Conservation (phyloP, 78 protist genomes). For the slime mould (Dictyostelium discoideum) region DNA sequence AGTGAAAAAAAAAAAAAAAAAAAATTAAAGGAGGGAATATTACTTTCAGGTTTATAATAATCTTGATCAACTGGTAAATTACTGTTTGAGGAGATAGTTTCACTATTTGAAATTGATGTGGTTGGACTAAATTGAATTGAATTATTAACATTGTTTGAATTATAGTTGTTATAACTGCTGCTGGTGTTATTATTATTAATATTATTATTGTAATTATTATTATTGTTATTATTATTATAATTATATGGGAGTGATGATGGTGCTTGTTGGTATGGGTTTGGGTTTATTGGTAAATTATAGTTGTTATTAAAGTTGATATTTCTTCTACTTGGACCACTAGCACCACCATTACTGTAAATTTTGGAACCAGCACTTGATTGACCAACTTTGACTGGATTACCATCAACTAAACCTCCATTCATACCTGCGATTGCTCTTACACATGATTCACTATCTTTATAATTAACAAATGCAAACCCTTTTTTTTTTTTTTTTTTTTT, state of each 20-base stretch:
- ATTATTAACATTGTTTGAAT: neutral
- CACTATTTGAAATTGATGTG: neutral
- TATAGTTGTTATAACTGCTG: neutral
- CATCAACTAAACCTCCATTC: slow-evolving; percentile 31
- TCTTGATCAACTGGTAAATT: neutral
- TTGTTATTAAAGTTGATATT: neutral
- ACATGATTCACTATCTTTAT: slow-evolving; percentile 37
- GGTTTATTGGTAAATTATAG: neutral
- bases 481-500: too few species aligned
- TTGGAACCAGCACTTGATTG: slow-evolving; percentile 23
- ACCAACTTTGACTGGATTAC: slow-evolving; percentile 23
- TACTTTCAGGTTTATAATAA: slow-evolving; percentile 10
- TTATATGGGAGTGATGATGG: neutral
- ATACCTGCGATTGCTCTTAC: slow-evolving; percentile 5
- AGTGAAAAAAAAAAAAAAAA: neutral
- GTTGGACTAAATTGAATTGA: slow-evolving; percentile 9
- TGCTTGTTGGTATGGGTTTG: neutral
- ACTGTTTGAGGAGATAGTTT: neutral
- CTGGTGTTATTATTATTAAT: neutral
- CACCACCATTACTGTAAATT: neutral
- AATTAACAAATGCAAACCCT: slow-evolving; percentile 53
- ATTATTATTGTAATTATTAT: neutral
- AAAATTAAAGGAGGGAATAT: neutral
- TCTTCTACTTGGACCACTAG: neutral
- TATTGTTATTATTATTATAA: neutral